These are phyloP conservation scores for Nannochloris sp. DNA, from an alignment of 139 green algal genomes.

Conservation along the genomic window DNA sequence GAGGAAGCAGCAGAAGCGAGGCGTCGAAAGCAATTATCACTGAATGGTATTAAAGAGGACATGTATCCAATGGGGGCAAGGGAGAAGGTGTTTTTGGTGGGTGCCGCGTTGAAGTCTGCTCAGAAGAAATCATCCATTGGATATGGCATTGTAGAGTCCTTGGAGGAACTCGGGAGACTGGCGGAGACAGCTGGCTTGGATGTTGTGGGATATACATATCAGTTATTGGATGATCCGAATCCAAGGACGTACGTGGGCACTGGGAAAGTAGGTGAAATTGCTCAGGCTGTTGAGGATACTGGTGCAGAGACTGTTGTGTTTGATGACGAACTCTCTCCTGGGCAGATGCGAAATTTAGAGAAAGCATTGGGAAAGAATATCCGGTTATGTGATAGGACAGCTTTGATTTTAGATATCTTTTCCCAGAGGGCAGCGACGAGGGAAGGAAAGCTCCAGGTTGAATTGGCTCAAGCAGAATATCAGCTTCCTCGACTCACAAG, in stretches of 20 bases:
- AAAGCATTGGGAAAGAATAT: constrained; percentile 41
- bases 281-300: constrained; percentile 20
- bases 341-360: constrained; percentile 78
- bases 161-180: constrained; percentile 84
- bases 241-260: constrained; percentile 82
- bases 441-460: constrained; percentile 95
- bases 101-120: constrained; percentile 37
- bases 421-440: constrained; percentile 76
- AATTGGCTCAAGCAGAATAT: constrained; percentile 87
- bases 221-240: constrained; percentile 66
- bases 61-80: neutral
- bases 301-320: constrained; percentile 83
- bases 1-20: constrained; percentile 3
- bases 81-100: constrained; percentile 59
- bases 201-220: constrained; percentile 74
- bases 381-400: constrained; percentile 86
- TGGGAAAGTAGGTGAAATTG: constrained; percentile 75
- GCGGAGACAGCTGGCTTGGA: constrained; percentile 81
- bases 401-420: constrained; percentile 98
- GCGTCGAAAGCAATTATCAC: too few relatives aligned
- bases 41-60: neutral
- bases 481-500: constrained; percentile 90
- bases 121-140: constrained; percentile 7
- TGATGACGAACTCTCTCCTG: constrained; percentile 87
- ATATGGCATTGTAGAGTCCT: constrained; percentile 66